Percentiles rank a stretch among this genome's conserved stretches.
These are phyloP conservation scores for Dactylellina haptotyla DNA, from an alignment of 2,329 filamentous ascomycete genomes.

Conservation along the genomic window DNA sequence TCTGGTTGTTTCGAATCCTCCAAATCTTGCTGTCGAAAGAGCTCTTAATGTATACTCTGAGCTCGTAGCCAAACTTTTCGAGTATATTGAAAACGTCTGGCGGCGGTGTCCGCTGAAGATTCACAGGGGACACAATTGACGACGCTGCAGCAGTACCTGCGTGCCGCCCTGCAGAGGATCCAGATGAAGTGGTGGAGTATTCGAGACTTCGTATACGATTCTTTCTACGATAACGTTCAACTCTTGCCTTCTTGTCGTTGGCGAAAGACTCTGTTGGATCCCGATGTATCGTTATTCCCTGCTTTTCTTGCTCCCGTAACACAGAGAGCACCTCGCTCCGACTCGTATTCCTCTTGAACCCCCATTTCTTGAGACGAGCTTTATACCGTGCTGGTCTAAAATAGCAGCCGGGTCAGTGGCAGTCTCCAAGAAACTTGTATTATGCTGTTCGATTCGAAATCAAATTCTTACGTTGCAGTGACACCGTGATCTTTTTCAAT, in stretches of 20 bases:
- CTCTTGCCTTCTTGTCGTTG: neutral
- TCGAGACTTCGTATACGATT: neutral
- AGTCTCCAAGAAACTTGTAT: neutral
- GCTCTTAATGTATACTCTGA: neutral
- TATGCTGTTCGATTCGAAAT: neutral
- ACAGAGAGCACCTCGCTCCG: neutral
- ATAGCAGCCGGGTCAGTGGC: neutral
- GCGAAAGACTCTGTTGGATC: neutral
- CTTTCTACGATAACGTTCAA: neutral
- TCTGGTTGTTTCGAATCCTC: neutral
- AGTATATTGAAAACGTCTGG: neutral
- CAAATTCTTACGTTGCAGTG: neutral
- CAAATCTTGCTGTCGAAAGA: neutral
- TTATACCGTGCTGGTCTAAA: neutral
- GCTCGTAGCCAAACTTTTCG: neutral
- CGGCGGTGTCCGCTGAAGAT: neutral
- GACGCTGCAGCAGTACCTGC: too few relatives aligned
- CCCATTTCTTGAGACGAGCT: neutral
- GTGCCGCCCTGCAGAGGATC: neutral
- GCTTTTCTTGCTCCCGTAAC: neutral
- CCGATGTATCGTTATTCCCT: neutral
- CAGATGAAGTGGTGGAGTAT: neutral
- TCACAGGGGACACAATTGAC: neutral
- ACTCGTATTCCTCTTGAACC: neutral
- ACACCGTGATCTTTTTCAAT: neutral